Conservation (phyloP, 768 basidiomycete genomes). For the Pleurotus giganteus region DNA sequence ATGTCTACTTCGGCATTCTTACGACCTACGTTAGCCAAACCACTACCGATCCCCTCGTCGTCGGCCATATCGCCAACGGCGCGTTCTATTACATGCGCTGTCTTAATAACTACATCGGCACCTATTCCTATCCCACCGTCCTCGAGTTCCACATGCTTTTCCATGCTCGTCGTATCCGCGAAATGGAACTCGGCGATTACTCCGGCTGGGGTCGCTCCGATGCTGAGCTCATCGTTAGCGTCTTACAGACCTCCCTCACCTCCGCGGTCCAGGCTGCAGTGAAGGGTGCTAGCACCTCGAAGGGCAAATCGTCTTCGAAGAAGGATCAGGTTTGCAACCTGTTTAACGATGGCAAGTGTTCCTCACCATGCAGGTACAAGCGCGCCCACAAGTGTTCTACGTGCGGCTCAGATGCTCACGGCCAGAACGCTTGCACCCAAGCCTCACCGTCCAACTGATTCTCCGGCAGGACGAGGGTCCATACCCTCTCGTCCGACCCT, state of each 20-base stretch:
- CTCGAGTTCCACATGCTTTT: conserved; percentile 1
- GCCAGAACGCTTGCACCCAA: background rate
- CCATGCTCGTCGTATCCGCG: background rate
- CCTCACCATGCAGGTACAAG: background rate
- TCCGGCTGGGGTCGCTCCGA: background rate
- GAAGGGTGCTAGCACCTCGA: no score
- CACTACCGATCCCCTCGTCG: background rate
- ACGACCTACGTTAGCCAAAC: background rate
- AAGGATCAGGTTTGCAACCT: background rate
- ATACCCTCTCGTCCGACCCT: background rate
- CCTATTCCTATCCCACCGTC: background rate
- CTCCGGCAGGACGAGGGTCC: background rate
- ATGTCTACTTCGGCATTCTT: background rate
- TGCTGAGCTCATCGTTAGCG: background rate
- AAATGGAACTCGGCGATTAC: background rate
- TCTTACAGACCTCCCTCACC: no score
- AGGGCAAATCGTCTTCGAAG: no score
- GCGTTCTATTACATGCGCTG: background rate
- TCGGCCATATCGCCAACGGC: background rate
- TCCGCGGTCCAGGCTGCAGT: no score
- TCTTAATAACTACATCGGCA: background rate
- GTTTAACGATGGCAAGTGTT: background rate
- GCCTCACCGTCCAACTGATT: background rate
- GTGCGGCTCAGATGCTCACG: background rate
- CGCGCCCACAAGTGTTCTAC: background rate